Conservation (phyloP, 2,329 filamentous ascomycete species). For the Epichloe gansuensis region DNA sequence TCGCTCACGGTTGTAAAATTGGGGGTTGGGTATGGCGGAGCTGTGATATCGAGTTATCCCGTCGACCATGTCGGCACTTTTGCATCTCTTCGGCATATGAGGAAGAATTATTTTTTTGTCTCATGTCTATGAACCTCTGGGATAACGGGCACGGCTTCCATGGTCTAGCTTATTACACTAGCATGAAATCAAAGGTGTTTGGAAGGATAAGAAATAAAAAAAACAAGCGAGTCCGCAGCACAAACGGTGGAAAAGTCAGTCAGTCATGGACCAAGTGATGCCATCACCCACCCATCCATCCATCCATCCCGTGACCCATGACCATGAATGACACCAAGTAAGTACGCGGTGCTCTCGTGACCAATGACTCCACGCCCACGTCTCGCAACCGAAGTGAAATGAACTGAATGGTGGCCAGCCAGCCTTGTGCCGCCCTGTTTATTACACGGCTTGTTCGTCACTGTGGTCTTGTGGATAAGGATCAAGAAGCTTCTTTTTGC, state of each 20-base stretch:
- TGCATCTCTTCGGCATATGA: slow-evolving; percentile 10
- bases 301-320: no score
- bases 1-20: slow-evolving; percentile 19
- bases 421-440: no score
- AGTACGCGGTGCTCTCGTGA: background rate
- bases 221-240: no score
- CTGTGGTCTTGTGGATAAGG: no score
- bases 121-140: slow-evolving; percentile 16
- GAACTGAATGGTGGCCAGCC: no score
- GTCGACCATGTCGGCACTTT: slow-evolving; percentile 11
- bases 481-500: background rate
- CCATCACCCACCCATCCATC: no score
- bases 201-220: no score
- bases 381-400: no score
- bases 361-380: background rate
- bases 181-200: slow-evolving; percentile 32
- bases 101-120: slow-evolving; percentile 6
- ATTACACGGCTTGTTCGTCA: no score
- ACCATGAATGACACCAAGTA: no score
- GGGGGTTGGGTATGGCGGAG: slow-evolving; percentile 16
- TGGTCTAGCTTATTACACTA: slow-evolving; percentile 24
- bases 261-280: no score
- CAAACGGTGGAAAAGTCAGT: no score
- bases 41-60: slow-evolving; percentile 17
- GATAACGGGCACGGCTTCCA: slow-evolving; percentile 14